phyloP scores from a whole-genome alignment of 2,329 filamentous ascomycete species.

The Talaromyces marneffei region DNA sequence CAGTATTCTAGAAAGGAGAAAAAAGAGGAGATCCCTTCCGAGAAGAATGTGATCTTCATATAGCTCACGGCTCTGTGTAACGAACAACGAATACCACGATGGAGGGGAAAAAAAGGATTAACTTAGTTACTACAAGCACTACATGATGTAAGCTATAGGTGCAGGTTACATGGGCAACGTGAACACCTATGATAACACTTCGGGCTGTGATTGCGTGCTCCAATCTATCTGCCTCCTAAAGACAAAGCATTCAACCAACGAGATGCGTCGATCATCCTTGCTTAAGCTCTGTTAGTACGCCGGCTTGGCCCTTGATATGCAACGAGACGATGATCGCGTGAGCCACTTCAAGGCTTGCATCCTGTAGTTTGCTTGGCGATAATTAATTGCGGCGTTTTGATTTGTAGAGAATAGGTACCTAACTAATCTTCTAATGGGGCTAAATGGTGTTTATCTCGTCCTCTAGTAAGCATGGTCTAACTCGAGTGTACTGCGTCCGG shows the following conservation, averaged over 20 bases:
- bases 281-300: not conserved
- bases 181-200: slow-evolving; percentile 10
- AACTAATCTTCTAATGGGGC: not conserved
- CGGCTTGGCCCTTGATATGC: not conserved
- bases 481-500: no score
- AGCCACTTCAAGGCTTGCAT: not conserved
- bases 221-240: not conserved
- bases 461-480: not conserved
- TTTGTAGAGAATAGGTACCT: slow-evolving; percentile 1
- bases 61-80: not conserved
- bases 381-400: not conserved
- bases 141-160: no score
- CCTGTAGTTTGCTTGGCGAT: not conserved
- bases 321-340: not conserved
- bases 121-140: no score
- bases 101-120: no score
- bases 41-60: not conserved
- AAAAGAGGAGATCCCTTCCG: not conserved
- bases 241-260: not conserved
- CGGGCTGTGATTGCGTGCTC: slow-evolving; percentile 15
- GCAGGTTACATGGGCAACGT: not conserved
- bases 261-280: not conserved
- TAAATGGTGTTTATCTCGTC: slow-evolving; percentile 3
- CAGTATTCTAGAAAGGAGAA: not conserved
- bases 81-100: no score